Evolutionary conservation across 441 rosid species (phyloP), one percentile per base, ranked within the genome.

Genomic region (Brassica hybrid): DNA sequence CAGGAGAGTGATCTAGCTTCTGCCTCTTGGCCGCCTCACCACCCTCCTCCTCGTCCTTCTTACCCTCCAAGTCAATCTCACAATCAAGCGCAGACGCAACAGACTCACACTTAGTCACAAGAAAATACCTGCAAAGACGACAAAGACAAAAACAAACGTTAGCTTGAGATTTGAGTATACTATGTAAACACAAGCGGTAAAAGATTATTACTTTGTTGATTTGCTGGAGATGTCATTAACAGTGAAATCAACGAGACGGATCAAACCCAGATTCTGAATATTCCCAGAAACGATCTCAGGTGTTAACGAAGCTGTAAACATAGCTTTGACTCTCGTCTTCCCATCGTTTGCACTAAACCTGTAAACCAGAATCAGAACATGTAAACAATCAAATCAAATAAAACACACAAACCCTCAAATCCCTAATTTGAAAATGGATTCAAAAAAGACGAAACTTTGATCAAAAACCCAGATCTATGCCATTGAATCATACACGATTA

Each of bases 321-420:
- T 88, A 0, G 91, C 92, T 77, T 87, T 89, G 3, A 93, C 60
- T 41, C 83, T 93, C 80, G 61, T 80, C 78, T 80, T 95, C 7
- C 98, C 98, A 69, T 93, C 98, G 34, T 81, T 91, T 1, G 97
- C 98, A 71, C 71, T 86, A 78, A 95, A 93, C 64, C 98, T 95
- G 78, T 14, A 63, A 61, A 4, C 27, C 30, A 16, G 25, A 69
- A 72, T 0, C 38, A 60, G n/a, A 25, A 58, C 2, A 50, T 9
- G n/a, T 57, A 18, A 60, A 9, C 41, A 36, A 36, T 16, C n/a
- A 8, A 21, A 9, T 21, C 59, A 50, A 7, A 48, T 48, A 13
- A 72, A 0, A 38, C n/a, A 17, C 0, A 5, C 6, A 16, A 8
- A 38, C n/a, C n/a, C n/a, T n/a, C n/a, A n/a, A n/a, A n/a, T n/a